Evolutionary conservation across 106 monocot genomes (phyloP), one percentile per base, ranked within the genome.

Genomic region (Dendrobium chrysotoxum): DNA sequence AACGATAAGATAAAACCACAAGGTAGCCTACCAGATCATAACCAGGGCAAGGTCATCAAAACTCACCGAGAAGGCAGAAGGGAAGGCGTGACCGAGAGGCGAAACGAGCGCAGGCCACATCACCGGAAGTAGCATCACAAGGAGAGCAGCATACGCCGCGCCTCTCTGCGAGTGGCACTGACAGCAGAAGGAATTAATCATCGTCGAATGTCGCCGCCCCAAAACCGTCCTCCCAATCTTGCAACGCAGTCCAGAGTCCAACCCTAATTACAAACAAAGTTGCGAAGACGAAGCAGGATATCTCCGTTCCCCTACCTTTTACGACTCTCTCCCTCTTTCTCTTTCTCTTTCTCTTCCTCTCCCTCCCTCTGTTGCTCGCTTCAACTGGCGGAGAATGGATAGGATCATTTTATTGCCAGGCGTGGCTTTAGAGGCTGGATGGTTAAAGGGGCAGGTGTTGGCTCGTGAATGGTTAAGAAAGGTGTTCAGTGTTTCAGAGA

Each of bases 61-160:
- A 23, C 87, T 79, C 57, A 96, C 93, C 53, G 96, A 93, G 85
- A 93, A 92, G 44, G 90, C 16, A 39, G 90, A 89, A 28, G 92
- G 90, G 20, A 83, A 90, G 38, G 91, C 90, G 46, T 76, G 83
- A 15, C 92, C 90, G 41, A 93, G 90, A 7, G 90, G 90, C 45
- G 84, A 47, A 85, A 89, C 93, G 76, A 92, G 77, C 17, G 40
- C 13, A 18, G 93, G 90, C 72, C 46, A 88, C 75, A 91, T 28
- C 40, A 76, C 65, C 17, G 93, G 93, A 35, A 93, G 84, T 31
- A 93, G 66, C 12, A 92, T 84, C 17, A 88, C 77, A 40, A 88
- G 76, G 18, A 82, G 65, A 23, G 88, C 86, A 17, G 76, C 89
- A 12, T 84, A 39, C 3, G 83, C 81, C 18, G 77, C 88, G 1